These are phyloP conservation scores for Tilletia caries DNA, from an alignment of 1,284 basidiomycete species.

Conservation along the genomic window DNA sequence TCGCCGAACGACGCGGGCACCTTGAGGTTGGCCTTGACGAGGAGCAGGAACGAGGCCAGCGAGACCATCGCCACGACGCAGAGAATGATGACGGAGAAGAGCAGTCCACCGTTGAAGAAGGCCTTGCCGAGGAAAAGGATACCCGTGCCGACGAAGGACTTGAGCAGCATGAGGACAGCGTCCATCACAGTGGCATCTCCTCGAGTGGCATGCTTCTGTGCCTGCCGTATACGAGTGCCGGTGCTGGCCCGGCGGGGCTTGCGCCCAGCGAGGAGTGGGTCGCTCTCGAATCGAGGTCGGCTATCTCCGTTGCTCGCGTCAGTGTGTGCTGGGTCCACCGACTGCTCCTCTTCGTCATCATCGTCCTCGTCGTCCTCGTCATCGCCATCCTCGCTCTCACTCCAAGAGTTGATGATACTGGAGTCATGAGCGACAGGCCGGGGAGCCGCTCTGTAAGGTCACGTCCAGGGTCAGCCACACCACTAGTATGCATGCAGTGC, in stretches of 20 bases:
- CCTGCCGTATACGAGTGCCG: conserved; percentile 34
- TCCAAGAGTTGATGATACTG: conserved; percentile 8
- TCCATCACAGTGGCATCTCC: conserved; percentile 48
- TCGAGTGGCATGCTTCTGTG: conserved; percentile 33
- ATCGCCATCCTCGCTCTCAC: conserved; percentile 7
- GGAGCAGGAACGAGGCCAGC: conserved; percentile 86
- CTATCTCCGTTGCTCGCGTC: background rate
- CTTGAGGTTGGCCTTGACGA: conserved; percentile 82
- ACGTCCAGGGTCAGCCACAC: background rate
- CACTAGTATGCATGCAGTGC: too few species aligned
- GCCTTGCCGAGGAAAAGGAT: conserved; percentile 94
- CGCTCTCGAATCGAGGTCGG: background rate
- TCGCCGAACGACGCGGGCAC: conserved; percentile 93
- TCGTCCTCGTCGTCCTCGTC: background rate
- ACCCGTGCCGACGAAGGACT: conserved; percentile 94
- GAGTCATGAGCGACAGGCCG: background rate
- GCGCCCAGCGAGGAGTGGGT: conserved; percentile 15
- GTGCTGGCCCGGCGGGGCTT: conserved; percentile 23
- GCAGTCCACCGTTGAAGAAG: conserved; percentile 92
- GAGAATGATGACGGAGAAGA: conserved; percentile 81
- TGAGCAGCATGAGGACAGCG: conserved; percentile 58
- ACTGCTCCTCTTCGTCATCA: background rate
- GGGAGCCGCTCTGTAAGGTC: background rate
- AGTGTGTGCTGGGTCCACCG: too few species aligned
- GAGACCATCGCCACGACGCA: conserved; percentile 80